Percentiles rank a stretch among this genome's conserved stretches.
These are phyloP conservation scores for Rubus idaeus DNA, from an alignment of 306 rosid species.

Conservation along the genomic window DNA sequence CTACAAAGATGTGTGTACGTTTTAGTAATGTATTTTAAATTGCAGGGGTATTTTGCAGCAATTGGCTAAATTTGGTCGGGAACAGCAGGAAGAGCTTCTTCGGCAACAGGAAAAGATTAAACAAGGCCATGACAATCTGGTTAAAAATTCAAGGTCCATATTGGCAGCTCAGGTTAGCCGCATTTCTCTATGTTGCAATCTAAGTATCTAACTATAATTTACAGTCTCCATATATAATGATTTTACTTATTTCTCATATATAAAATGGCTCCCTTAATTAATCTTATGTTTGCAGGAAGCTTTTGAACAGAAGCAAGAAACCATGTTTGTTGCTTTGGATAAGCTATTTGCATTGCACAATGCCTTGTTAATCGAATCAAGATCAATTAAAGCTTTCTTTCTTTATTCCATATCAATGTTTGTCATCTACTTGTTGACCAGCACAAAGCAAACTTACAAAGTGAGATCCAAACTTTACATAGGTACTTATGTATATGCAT, in stretches of 20 bases:
- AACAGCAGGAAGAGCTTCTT: constrained; percentile 64
- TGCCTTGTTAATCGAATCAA: constrained; percentile 67
- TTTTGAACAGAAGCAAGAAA: constrained; percentile 72
- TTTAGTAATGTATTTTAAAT: neutral
- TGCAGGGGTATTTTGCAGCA: constrained; percentile 52
- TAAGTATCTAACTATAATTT: neutral
- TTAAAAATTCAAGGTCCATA: constrained; percentile 58
- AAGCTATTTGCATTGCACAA: constrained; percentile 64
- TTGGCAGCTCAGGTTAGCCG: constrained; percentile 59
- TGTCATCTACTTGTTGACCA: constrained; percentile 63
- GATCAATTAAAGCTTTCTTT: constrained; percentile 60
- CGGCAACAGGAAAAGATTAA: constrained; percentile 49
- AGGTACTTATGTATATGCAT: constrained; percentile 28
- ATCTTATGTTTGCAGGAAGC: constrained; percentile 42
- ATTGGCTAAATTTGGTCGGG: constrained; percentile 53
- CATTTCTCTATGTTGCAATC: neutral
- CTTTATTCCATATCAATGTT: constrained; percentile 50
- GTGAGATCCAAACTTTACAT: constrained; percentile 59
- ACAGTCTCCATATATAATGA: neutral
- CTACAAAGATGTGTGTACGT: neutral
- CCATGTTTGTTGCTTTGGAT: constrained; percentile 63
- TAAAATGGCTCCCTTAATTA: neutral
- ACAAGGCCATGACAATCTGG: constrained; percentile 53
- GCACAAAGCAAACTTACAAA: constrained; percentile 69
- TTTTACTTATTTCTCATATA: neutral